Conservation (phyloP, 1,284 basidiomycete genomes). For the Chondrostereum purpureum region DNA sequence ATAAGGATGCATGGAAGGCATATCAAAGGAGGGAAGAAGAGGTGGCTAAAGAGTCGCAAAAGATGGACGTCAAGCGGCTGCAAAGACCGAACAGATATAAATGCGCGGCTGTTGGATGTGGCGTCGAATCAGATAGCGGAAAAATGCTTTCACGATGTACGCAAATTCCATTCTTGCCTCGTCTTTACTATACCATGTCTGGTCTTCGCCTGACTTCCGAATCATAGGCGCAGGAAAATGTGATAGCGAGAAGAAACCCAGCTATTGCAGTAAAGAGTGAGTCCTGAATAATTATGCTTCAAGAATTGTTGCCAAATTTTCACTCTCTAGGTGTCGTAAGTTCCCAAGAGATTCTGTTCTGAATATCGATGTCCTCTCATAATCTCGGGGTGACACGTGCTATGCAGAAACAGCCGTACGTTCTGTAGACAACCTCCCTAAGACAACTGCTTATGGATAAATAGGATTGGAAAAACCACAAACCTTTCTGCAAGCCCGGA, state of each 20-base stretch:
- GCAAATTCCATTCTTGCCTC: too few relatives aligned
- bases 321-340: slow-evolving; percentile 12
- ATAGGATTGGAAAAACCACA: slow-evolving; percentile 26
- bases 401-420: neutral
- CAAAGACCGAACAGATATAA: slow-evolving; percentile 23
- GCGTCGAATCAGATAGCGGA: slow-evolving; percentile 22
- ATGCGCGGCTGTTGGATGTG: slow-evolving; percentile 23
- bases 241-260: slow-evolving; percentile 27
- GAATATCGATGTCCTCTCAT: too few relatives aligned
- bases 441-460: too few relatives aligned
- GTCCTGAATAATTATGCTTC: too few relatives aligned
- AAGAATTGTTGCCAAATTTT: too few relatives aligned
- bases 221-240: slow-evolving; percentile 24
- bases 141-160: slow-evolving; percentile 21
- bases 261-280: slow-evolving; percentile 26
- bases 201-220: neutral
- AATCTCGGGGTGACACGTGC: too few relatives aligned
- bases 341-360: neutral
- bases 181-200: neutral
- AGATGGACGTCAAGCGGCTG: slow-evolving; percentile 20
- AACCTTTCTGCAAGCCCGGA: slow-evolving; percentile 21
- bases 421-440: too few relatives aligned
- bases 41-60: slow-evolving; percentile 14
- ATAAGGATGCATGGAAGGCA: slow-evolving; percentile 19
- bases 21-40: slow-evolving; percentile 16